Evolutionary conservation across 306 rosid genomes (phyloP).

Genomic region (Cicer yamashitae): DNA sequence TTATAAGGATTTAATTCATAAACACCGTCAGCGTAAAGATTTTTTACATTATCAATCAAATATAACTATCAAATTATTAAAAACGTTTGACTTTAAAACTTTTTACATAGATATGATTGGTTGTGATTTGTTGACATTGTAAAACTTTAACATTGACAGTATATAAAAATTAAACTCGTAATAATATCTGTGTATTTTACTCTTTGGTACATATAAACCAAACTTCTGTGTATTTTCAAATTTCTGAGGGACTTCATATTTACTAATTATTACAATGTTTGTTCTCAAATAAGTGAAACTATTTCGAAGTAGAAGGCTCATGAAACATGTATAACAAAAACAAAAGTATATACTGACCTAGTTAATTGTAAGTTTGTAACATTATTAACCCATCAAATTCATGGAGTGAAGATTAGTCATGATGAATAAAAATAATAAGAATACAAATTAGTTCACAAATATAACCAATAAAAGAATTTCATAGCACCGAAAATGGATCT

Average conservation of each 20-base stretch:
- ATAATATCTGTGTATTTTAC: too few species aligned
- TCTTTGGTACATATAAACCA: conserved; percentile 4
- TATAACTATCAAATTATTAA: too few species aligned
- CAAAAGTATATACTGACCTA: background rate
- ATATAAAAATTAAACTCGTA: too few species aligned
- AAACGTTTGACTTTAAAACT: too few species aligned
- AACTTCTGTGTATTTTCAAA: conserved; percentile 14
- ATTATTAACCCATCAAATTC: conserved; percentile 29
- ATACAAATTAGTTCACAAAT: background rate
- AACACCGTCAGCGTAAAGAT: too few species aligned
- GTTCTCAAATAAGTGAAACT: conserved; percentile 28
- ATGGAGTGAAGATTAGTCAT: conserved; percentile 24
- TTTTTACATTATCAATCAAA: too few species aligned
- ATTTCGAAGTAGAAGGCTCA: conserved; percentile 11
- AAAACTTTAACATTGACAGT: too few species aligned
- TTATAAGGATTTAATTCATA: background rate
- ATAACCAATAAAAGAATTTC: conserved; percentile 24
- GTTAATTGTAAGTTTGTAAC: background rate
- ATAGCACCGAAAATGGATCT: conserved; percentile 13
- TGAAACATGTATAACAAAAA: background rate
- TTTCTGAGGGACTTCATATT: conserved; percentile 1
- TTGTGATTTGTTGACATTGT: too few species aligned
- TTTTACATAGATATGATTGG: too few species aligned
- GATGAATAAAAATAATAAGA: background rate
- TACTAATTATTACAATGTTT: conserved; percentile 21